Base-by-base conservation (phyloP, 148 eudicot species). In the Rhododendron molle region DNA sequence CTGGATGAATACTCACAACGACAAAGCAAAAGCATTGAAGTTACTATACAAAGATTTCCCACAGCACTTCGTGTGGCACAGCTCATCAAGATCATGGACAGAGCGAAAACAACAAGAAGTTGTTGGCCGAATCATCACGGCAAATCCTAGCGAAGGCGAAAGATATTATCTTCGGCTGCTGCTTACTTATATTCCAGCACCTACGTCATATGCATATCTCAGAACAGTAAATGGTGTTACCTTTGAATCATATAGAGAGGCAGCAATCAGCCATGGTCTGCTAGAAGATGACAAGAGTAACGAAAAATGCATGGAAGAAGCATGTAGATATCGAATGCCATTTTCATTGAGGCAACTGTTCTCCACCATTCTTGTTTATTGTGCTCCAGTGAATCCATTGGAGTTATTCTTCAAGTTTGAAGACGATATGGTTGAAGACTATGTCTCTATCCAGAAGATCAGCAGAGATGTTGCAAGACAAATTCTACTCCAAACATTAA, bases 21-120 rank as follows among this genome's bases (percentile, higher is more conserved):
- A 0, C 0, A 58, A 0, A 16, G 67, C 67, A 0, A 58, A 15
- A 3, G n/a, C 0, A 16, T 3, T 16, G 1, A 16, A 1, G 0
- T 21, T 58, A 3, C 7, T 58, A 0, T 58, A 58, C n/a, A 58
- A 58, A 21, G n/a, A 58, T 0, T 58, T 18, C 23, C 67, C n/a
- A 18, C 3, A 18, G 2, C n/a, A 58, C 3, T 58, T 58, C 2
- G 67, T 58, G 1, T 58, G n/a, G 67, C 3, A 3, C 15, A 5
- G 23, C n/a, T n/a, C 16, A 5, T 0, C 4, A 15, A 16, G n/a
- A 3, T 0, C n/a, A 58, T 21, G 67, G 50, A 8, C 50, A 47
- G 12, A 32, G 0, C 12, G 32, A 32, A 32, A 32, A 32, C 32
- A 32, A 1, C 32, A 32, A 32, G 32, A 32, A 32, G 32, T 32